Evolutionary conservation across 2,329 filamentous ascomycete genomes (phyloP).

Genomic region (Calonectria crousiana): DNA sequence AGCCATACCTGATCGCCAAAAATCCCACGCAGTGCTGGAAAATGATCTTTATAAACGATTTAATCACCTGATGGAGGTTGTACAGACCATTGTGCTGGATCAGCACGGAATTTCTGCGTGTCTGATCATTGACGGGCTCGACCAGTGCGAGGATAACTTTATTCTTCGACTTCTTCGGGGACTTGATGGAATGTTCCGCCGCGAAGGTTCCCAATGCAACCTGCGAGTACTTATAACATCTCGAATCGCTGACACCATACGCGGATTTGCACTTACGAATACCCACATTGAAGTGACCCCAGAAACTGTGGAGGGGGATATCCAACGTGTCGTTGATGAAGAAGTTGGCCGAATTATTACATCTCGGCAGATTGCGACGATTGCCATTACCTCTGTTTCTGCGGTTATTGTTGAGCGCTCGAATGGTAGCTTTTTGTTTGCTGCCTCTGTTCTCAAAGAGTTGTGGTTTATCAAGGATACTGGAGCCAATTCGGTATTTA

Average conservation of each 20-base stretch:
- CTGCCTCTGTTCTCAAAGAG: slow-evolving; percentile 36
- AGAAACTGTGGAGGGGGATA: slow-evolving; percentile 27
- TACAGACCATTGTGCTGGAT: slow-evolving; percentile 19
- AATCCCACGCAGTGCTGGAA: slow-evolving; percentile 5
- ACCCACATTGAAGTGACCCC: slow-evolving; percentile 31
- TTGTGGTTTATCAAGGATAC: slow-evolving; percentile 38
- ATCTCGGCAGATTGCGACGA: slow-evolving; percentile 32
- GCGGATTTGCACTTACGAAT: slow-evolving; percentile 31
- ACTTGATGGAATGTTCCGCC: slow-evolving; percentile 31
- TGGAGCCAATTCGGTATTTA: slow-evolving; percentile 36
- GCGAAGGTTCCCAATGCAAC: slow-evolving; percentile 9
- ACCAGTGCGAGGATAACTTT: slow-evolving; percentile 32
- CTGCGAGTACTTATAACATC: slow-evolving; percentile 28
- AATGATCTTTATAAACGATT: slow-evolving; percentile 19
- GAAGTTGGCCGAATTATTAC: slow-evolving; percentile 35
- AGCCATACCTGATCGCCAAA: slow-evolving; percentile 14
- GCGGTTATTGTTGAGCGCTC: slow-evolving; percentile 37
- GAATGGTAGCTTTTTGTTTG: slow-evolving; percentile 37
- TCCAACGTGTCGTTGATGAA: slow-evolving; percentile 35
- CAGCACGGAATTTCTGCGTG: slow-evolving; percentile 22
- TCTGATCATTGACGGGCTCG: slow-evolving; percentile 36
- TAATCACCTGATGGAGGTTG: slow-evolving; percentile 35
- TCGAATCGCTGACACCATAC: slow-evolving; percentile 33
- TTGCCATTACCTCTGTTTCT: slow-evolving; percentile 30
- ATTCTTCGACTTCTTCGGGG: slow-evolving; percentile 29